phyloP scores from a whole-genome alignment of 1,284 basidiomycete species.

The Meira nashicola region DNA sequence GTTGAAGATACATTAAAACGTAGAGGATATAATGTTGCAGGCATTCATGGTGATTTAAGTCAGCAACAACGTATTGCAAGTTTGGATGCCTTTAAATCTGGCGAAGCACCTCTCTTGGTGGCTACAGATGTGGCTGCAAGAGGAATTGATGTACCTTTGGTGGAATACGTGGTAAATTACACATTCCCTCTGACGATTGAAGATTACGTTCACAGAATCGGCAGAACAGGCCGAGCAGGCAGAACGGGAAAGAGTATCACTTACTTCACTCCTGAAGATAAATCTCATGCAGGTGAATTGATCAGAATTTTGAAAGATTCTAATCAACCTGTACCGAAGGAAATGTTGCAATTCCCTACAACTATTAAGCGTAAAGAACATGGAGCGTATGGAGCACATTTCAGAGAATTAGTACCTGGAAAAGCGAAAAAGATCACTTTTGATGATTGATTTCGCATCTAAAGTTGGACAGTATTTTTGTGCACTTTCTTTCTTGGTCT shows the following conservation, averaged over 20 bases:
- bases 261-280: slow-evolving; percentile 68
- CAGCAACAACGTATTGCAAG: slow-evolving; percentile 81
- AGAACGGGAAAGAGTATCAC: slow-evolving; percentile 87
- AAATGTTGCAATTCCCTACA: slow-evolving; percentile 83
- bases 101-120: slow-evolving; percentile 76
- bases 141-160: slow-evolving; percentile 94
- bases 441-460: slow-evolving; percentile 16
- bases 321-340: slow-evolving; percentile 67
- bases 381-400: slow-evolving; percentile 58
- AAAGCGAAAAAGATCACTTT: slow-evolving; percentile 63
- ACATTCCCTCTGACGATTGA: slow-evolving; percentile 79
- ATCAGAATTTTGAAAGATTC: slow-evolving; percentile 85
- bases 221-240: slow-evolving; percentile 89
- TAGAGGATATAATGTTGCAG: slow-evolving; percentile 78
- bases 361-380: slow-evolving; percentile 95
- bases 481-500: too few species aligned
- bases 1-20: slow-evolving; percentile 75
- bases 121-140: slow-evolving; percentile 97
- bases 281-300: slow-evolving; percentile 84
- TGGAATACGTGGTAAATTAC: slow-evolving; percentile 68
- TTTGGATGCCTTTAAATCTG: slow-evolving; percentile 83
- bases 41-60: slow-evolving; percentile 86
- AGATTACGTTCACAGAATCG: slow-evolving; percentile 94
- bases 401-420: slow-evolving; percentile 60
- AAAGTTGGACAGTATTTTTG: too few species aligned